Base-by-base conservation (phyloP, 495 filamentous ascomycete species). In the Glutinoglossum americanum region DNA sequence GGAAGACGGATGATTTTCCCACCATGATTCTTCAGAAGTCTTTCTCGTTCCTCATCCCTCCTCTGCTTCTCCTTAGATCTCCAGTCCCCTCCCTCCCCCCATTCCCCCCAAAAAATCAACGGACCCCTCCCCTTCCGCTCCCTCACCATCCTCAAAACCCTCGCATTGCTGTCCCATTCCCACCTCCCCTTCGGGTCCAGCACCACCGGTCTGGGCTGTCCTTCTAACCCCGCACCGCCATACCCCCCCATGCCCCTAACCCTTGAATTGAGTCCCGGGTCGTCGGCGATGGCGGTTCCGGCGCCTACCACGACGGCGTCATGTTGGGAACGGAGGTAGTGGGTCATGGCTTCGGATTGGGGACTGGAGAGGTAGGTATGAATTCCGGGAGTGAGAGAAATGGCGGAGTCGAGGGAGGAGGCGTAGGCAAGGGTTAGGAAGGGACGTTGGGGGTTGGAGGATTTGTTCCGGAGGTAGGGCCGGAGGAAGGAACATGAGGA, bases 341-440 rank as follows among this genome's bases (percentile, higher is more conserved):
- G 89, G 0, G 89, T 95, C 83, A 97, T 87, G 55, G 83, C 74
- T 66, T 94, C 95, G 15, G 87, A 81, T 61, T 80, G 73, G 0
- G 80, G 78, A 27, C 89, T 87, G 7, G 89, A 95, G 5, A 95
- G 77, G 0, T 75, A 69, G 1, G 89, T 95, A 61, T 81, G 84
- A 59, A 77, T 73, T 17, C 87, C 87, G 0, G 85, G 84, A 0
- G 78, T 72, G 15, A 90, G 74, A 10, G 87, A 78, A 56, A 97
- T 72, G 47, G 78, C 76, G 10, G 82, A 82, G 67, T 96, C 89
- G 65, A 96, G 81, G 5, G 89, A 94, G n/a, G 80, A 79, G 27
- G 90, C 89, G 66, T 85, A 96, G 35, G 89, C 94, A 37, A 96
- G 70, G 0, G 90, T 96, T 53, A 82, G 73, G 58, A 67, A 61